Evolutionary conservation across 2,329 filamentous ascomycete genomes (phyloP), one percentile per base, ranked within the genome.

Genomic region (Pseudogymnoascus sp.): DNA sequence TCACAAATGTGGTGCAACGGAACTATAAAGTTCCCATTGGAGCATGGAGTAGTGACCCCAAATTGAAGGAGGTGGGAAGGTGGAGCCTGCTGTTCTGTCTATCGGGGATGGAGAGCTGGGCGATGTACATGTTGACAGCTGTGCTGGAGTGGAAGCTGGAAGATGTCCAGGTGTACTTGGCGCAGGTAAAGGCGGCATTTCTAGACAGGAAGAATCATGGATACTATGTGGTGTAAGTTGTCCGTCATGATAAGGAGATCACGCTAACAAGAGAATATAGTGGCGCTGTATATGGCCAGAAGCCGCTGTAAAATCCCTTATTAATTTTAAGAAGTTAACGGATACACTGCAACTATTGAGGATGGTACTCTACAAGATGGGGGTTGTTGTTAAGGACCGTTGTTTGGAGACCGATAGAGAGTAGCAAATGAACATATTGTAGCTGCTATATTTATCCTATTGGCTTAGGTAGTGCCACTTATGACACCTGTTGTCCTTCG

Each of bases 11-110:
- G 11, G 61, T 59, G n/a, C 65, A 69, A 46, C 28, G 36, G 46
- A 59, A 60, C 49, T 68, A 63, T 42, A 63, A 67, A 34, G 63
- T 68, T 43, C 67, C 67, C 5, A 59, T 69, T 14, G 64, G 64
- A 8, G 31, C 60, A 59, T 62, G 60, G 60, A 38, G 36, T 38
- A 63, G 63, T 53, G 62, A 65, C n/a, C 63, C 60, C 12, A 25
- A 60, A 34, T 59, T 49, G 37, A 60, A 60, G 11, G 59, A 60
- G 59, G 25, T 60, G 14, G 59, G 59, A 43, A 60, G 34, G 23
- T 60, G 59, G 59, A 60, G 12, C n/a, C 59, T 56, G n/a, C n/a
- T 56, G 25, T 56, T 34, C 25, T 56, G 49, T 18, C n/a, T 56
- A 3, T 56, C 49, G 25, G 49, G 49, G n/a, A 34, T 56, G 49